Evolutionary conservation across 192 early-diverging fungal species (phyloP).

Genomic region (Coemansia sp.): DNA sequence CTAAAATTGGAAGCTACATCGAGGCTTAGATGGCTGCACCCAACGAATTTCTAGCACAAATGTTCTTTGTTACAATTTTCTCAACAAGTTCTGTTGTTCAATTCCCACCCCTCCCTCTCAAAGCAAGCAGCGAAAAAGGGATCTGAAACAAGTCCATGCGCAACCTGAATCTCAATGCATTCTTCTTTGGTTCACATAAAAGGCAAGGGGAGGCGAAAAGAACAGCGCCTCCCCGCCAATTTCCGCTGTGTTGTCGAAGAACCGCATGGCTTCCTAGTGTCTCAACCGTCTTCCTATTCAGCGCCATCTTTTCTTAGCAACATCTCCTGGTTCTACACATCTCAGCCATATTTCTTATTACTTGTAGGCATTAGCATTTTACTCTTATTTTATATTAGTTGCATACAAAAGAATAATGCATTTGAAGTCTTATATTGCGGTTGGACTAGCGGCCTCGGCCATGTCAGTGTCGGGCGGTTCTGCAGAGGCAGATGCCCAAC

Average conservation of each 20-base stretch:
- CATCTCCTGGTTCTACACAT: not conserved
- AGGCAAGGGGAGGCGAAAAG: not conserved
- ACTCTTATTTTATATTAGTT: not conserved
- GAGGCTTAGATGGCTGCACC: not conserved
- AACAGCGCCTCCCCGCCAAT: not conserved
- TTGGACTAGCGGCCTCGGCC: slow-evolving; percentile 26
- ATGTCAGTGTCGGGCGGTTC: slow-evolving; percentile 10
- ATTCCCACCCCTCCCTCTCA: not conserved
- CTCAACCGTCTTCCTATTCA: not conserved
- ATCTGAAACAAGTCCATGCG: not conserved
- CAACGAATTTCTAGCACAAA: not conserved
- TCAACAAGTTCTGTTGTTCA: not conserved
- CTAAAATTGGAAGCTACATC: not conserved
- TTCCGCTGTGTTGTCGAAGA: not conserved
- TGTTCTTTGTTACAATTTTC: not conserved
- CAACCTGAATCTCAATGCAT: not conserved
- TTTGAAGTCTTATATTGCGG: slow-evolving; percentile 25
- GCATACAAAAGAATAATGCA: slow-evolving; percentile 19
- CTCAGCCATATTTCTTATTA: not conserved
- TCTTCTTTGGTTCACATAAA: not conserved
- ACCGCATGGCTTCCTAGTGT: slow-evolving; percentile 2
- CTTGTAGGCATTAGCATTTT: not conserved
- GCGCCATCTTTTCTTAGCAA: not conserved
- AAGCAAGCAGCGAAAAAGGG: not conserved
- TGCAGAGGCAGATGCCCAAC: not conserved